A percentile compares a stretch with the other conserved stretches of the same genome.
Evolutionary conservation across 257 asterid genomes (phyloP).

Genomic region (Rehmannia glutinosa): DNA sequence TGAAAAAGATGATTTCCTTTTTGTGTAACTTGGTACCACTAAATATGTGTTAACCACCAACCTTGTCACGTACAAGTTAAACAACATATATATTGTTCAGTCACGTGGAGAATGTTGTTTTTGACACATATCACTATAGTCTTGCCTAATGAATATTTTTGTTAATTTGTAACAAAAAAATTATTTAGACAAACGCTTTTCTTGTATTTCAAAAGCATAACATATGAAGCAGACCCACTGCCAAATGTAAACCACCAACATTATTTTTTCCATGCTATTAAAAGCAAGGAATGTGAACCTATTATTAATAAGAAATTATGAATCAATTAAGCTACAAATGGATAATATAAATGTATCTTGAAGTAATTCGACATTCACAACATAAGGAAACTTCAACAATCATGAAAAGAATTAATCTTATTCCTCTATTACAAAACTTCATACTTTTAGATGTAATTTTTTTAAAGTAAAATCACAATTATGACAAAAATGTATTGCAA

Average conservation of each 20-base stretch:
- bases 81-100: background rate
- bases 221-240: no score
- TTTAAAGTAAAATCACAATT: background rate
- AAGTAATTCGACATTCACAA: background rate
- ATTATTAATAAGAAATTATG: no score
- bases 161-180: no score
- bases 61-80: background rate
- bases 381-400: background rate
- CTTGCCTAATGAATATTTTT: no score
- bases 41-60: background rate
- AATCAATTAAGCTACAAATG: no score
- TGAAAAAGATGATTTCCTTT: background rate
- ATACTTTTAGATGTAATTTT: background rate
- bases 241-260: no score
- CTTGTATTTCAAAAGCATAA: no score
- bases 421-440: background rate
- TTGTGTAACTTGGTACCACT: background rate
- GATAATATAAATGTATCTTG: background rate
- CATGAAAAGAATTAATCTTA: background rate
- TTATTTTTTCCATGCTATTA: no score
- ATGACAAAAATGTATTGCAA: background rate
- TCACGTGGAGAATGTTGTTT: background rate
- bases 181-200: no score
- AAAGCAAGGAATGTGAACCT: no score
- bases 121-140: background rate